Conservation (phyloP, 495 filamentous ascomycete genomes). For the Tricharina praecox region DNA sequence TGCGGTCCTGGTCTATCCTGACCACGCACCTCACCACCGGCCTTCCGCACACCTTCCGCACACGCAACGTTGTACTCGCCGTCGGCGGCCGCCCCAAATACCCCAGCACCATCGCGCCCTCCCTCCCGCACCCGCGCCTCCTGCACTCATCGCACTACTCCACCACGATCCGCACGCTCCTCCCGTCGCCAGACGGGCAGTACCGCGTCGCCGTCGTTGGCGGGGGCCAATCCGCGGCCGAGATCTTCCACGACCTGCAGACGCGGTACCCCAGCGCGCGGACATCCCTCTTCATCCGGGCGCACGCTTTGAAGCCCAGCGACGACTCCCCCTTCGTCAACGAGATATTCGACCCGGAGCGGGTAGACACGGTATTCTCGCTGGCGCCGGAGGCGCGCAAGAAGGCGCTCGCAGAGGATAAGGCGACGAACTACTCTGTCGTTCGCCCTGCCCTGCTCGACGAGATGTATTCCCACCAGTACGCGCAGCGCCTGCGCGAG, state of each 20-base stretch:
- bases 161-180: conserved; percentile 39
- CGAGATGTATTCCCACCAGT: conserved; percentile 66
- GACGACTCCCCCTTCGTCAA: conserved; percentile 97
- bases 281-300: conserved; percentile 59
- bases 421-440: conserved; percentile 82
- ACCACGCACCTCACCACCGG: conserved; percentile 39
- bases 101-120: conserved; percentile 44
- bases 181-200: conserved; percentile 38
- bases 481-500: conserved; percentile 60
- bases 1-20: conserved; percentile 39
- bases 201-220: conserved; percentile 73
- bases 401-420: conserved; percentile 45
- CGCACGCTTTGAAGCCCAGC: conserved; percentile 65
- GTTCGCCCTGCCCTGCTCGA: conserved; percentile 78
- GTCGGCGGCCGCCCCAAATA: conserved; percentile 67
- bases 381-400: conserved; percentile 44
- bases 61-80: conserved; percentile 74
- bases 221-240: conserved; percentile 79
- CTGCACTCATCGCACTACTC: conserved; percentile 86
- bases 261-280: conserved; percentile 64
- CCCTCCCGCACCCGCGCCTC: conserved; percentile 41
- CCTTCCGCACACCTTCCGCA: conserved; percentile 36
- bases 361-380: conserved; percentile 55
- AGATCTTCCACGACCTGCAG: conserved; percentile 84
- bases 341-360: conserved; percentile 81